Evolutionary conservation across 345 rosid genomes (phyloP).

Genomic region (Erysimum cheiranthoides): DNA sequence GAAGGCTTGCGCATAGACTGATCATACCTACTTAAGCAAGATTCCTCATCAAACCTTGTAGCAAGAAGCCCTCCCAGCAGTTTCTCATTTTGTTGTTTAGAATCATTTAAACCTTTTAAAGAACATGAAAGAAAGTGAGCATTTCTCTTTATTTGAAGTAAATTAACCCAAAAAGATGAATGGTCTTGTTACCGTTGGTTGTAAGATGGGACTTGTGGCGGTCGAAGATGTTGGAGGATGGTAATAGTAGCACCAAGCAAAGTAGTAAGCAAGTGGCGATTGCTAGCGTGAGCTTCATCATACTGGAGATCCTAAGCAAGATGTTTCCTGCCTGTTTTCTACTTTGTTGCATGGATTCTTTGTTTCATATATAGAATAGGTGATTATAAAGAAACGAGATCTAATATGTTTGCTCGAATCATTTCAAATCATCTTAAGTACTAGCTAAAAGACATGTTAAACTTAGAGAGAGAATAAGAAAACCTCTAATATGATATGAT

Average conservation of each 20-base stretch:
- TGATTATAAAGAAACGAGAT: slow-evolving; percentile 6
- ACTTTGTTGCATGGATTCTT: neutral
- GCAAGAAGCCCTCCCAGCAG: slow-evolving; percentile 61
- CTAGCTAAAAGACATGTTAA: neutral
- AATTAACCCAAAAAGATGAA: neutral
- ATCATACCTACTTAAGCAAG: slow-evolving; percentile 59
- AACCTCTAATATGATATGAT: neutral
- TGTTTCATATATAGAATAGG: neutral
- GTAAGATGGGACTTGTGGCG: slow-evolving; percentile 4
- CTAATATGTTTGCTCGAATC: neutral
- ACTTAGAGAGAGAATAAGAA: neutral
- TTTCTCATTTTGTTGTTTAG: slow-evolving; percentile 42
- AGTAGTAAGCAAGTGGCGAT: slow-evolving; percentile 36
- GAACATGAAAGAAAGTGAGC: slow-evolving; percentile 13
- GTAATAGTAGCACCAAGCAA: slow-evolving; percentile 26
- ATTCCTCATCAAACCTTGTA: slow-evolving; percentile 50
- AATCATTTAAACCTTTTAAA: slow-evolving; percentile 41
- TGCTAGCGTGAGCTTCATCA: slow-evolving; percentile 30
- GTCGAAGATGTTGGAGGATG: slow-evolving; percentile 26
- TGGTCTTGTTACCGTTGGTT: slow-evolving; percentile 10
- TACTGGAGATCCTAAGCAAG: slow-evolving; percentile 20
- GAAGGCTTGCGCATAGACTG: slow-evolving; percentile 49
- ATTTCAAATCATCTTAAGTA: too few species aligned
- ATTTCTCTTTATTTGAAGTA: slow-evolving; percentile 2
- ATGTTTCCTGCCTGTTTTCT: neutral